A percentile compares a stretch with the other conserved stretches of the same genome.
Evolutionary conservation across 2,329 filamentous ascomycete species (phyloP).

Genomic region (Neurospora crassa): DNA sequence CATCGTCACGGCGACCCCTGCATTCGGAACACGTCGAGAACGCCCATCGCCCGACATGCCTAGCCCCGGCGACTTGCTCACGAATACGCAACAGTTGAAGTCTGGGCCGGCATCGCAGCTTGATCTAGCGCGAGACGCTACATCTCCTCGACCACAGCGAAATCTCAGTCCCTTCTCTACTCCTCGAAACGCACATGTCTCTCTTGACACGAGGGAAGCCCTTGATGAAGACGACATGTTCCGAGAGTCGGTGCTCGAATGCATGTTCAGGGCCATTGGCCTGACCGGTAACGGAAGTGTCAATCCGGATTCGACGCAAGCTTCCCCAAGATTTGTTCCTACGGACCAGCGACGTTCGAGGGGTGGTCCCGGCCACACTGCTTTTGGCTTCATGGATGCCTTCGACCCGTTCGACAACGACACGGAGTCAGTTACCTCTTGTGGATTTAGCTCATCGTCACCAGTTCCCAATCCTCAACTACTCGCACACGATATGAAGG

Average conservation of each 20-base stretch:
- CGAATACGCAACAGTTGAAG: constrained; percentile 53
- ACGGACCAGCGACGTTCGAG: constrained; percentile 76
- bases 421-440: constrained; percentile 72
- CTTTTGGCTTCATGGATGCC: constrained; percentile 83
- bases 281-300: constrained; percentile 59
- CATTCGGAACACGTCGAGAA: constrained; percentile 17
- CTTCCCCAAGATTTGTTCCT: constrained; percentile 74
- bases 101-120: constrained; percentile 17
- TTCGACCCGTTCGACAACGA: constrained; percentile 74
- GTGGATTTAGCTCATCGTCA: constrained; percentile 46
- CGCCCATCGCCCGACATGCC: constrained; percentile 37
- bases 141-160: constrained; percentile 39
- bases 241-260: constrained; percentile 81
- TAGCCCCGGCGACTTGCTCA: constrained; percentile 69
- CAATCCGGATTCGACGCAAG: constrained; percentile 66
- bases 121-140: constrained; percentile 25
- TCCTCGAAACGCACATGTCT: constrained; percentile 37
- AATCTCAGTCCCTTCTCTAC: constrained; percentile 48
- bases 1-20: neutral
- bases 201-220: constrained; percentile 64
- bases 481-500: constrained; percentile 69
- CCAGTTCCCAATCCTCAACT: constrained; percentile 55
- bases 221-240: constrained; percentile 85
- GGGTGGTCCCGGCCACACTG: constrained; percentile 67
- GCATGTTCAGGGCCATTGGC: constrained; percentile 91